Evolutionary conservation across 192 early-diverging fungal species (phyloP).

Genomic region (Umbelopsis sp.): DNA sequence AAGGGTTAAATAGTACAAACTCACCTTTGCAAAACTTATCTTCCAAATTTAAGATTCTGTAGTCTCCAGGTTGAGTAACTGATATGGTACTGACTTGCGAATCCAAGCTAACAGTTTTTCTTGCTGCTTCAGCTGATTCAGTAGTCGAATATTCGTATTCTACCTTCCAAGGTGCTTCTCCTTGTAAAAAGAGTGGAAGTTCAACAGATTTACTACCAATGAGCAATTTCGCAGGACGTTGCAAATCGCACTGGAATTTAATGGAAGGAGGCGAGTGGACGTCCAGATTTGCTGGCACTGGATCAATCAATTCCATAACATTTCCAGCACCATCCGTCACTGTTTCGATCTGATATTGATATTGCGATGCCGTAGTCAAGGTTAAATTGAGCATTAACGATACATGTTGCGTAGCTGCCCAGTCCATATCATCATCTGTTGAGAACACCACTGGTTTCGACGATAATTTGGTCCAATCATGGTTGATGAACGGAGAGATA

Average conservation of each 20-base stretch:
- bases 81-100: conserved; percentile 9
- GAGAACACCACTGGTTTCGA: not conserved
- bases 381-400: conserved; percentile 38
- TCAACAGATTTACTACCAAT: conserved; percentile 21
- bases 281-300: conserved; percentile 5
- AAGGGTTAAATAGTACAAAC: not conserved
- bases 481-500: conserved; percentile 27
- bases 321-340: conserved; percentile 44
- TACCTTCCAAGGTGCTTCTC: conserved; percentile 31
- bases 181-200: conserved; percentile 29
- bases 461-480: conserved; percentile 20
- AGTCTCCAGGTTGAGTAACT: conserved; percentile 38
- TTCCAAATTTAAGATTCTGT: conserved; percentile 34
- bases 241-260: conserved; percentile 33
- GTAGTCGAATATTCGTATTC: conserved; percentile 19
- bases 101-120: conserved; percentile 3
- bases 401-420: conserved; percentile 39
- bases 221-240: conserved; percentile 29
- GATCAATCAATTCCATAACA: conserved; percentile 19
- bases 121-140: not conserved
- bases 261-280: conserved; percentile 37
- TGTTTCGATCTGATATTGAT: conserved; percentile 27
- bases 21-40: conserved; percentile 39
- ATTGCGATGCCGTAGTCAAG: conserved; percentile 24
- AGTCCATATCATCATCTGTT: conserved; percentile 25